These are phyloP conservation scores for Raphanus raphanistrum DNA, from an alignment of 345 rosid genomes.

Conservation along the genomic window DNA sequence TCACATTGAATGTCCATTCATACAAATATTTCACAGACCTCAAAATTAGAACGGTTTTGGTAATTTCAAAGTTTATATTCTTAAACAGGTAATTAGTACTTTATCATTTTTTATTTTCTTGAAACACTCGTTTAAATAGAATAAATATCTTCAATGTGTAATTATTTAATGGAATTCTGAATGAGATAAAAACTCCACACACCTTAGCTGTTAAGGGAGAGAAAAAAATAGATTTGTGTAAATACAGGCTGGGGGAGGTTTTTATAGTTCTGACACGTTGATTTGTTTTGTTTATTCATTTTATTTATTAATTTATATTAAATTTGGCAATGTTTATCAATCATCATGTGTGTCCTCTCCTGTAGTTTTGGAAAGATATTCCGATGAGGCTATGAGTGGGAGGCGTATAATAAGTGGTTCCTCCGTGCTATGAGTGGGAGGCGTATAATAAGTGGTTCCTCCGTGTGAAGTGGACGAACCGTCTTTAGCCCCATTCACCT, in stretches of 20 bases:
- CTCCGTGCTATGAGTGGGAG: too few species aligned
- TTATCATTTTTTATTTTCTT: not conserved
- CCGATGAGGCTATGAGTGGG: too few species aligned
- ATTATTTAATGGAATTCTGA: not conserved
- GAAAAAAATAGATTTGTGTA: not conserved
- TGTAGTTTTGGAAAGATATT: not conserved
- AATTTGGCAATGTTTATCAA: not conserved
- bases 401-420: too few species aligned
- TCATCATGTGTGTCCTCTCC: not conserved
- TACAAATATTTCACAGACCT: not conserved
- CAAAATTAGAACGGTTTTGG: not conserved
- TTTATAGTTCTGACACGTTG: not conserved
- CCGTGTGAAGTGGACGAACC: too few species aligned
- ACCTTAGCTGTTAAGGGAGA: not conserved
- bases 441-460: too few species aligned
- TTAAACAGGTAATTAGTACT: not conserved
- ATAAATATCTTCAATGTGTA: not conserved
- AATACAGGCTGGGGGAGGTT: not conserved
- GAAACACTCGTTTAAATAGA: not conserved
- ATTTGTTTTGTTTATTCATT: not conserved
- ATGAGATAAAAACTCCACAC: not conserved
- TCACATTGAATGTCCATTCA: not conserved
- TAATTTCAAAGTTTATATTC: not conserved
- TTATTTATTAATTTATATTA: not conserved
- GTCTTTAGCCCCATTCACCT: too few species aligned